phyloP scores from a whole-genome alignment of 495 filamentous ascomycete species.

The Penicillium tannophilum region DNA sequence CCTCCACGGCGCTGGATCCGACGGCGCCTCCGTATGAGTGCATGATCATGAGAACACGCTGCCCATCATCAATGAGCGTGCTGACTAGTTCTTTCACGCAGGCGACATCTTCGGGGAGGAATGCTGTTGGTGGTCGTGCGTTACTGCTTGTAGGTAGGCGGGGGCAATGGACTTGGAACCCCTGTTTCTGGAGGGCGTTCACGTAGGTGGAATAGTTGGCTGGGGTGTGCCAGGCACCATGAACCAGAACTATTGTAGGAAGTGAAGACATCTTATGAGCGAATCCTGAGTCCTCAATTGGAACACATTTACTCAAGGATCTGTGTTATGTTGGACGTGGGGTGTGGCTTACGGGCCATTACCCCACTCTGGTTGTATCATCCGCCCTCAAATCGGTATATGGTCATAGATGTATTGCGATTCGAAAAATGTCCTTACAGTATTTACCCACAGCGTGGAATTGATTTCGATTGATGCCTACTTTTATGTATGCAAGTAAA shows the following conservation, averaged over 20 bases:
- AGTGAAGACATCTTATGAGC: constrained; percentile 1
- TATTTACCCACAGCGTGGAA: no score
- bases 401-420: no score
- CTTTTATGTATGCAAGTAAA: no score
- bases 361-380: no score
- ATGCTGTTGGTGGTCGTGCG: constrained; percentile 24
- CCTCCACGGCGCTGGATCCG: constrained; percentile 36
- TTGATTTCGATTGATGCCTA: no score
- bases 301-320: no score
- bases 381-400: no score
- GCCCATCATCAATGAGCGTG: constrained; percentile 27
- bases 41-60: constrained; percentile 36
- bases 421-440: background rate
- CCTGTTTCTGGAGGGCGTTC: constrained; percentile 28
- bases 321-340: no score
- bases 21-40: constrained; percentile 47
- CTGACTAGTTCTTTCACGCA: constrained; percentile 25
- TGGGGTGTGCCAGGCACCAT: constrained; percentile 47
- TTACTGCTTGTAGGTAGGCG: constrained; percentile 35
- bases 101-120: constrained; percentile 30
- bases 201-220: constrained; percentile 38
- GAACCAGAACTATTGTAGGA: constrained; percentile 43
- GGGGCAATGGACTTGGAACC: constrained; percentile 40
- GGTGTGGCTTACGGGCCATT: no score
- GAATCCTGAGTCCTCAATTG: no score